These are phyloP conservation scores for Coniochaeta prunicola DNA, from an alignment of 2,329 filamentous ascomycete species.

Conservation along the genomic window DNA sequence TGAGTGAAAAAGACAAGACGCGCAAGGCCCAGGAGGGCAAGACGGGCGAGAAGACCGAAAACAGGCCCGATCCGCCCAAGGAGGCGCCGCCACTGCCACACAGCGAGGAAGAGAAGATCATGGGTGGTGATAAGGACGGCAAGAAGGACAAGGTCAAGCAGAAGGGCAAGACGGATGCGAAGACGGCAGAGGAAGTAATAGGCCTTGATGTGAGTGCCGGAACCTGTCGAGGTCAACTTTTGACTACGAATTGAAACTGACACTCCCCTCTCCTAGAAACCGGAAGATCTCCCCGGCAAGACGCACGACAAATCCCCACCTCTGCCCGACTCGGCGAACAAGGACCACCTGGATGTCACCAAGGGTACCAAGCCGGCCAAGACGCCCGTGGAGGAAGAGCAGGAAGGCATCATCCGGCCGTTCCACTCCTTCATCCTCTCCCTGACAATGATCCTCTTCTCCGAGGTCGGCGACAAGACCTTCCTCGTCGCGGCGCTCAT, in stretches of 20 bases:
- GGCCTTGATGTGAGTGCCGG: conserved; percentile 49
- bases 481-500: conserved; percentile 95
- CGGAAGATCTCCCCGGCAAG: conserved; percentile 70
- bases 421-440: conserved; percentile 87
- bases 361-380: conserved; percentile 26
- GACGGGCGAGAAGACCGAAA: conserved; percentile 59
- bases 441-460: conserved; percentile 94
- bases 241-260: conserved; percentile 4
- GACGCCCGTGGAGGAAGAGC: conserved; percentile 29
- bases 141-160: conserved; percentile 31
- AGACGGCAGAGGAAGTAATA: conserved; percentile 29
- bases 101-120: conserved; percentile 68
- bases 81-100: conserved; percentile 76
- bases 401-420: conserved; percentile 62
- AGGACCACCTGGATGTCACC: conserved; percentile 52
- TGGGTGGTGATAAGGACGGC: conserved; percentile 32
- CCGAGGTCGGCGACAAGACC: conserved; percentile 96
- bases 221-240: background rate
- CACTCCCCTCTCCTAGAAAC: conserved; percentile 51
- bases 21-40: conserved; percentile 60
- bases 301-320: conserved; percentile 68
- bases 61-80: conserved; percentile 77
- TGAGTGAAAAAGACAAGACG: conserved; percentile 79
- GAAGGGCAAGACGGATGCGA: conserved; percentile 29
- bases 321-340: conserved; percentile 57